phyloP scores from a whole-genome alignment of 768 basidiomycete genomes.

The Termitomyces sp. region DNA sequence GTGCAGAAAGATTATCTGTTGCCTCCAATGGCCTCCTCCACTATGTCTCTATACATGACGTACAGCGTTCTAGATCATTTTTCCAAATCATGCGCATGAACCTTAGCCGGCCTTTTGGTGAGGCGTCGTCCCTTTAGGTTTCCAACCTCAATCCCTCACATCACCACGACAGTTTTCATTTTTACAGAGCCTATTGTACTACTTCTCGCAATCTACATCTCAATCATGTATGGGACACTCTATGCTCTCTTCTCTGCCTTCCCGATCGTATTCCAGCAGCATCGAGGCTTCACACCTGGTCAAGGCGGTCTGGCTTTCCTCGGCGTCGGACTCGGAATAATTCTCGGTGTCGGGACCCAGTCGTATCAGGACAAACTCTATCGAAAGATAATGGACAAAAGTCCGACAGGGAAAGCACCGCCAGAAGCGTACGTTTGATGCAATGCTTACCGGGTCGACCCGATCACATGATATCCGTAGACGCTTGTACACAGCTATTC shows the following conservation, averaged over 20 bases:
- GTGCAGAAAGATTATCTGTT: slow-evolving; percentile 38
- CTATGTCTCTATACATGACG: slow-evolving; percentile 49
- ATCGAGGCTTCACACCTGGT: slow-evolving; percentile 46
- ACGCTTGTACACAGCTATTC: slow-evolving; percentile 53
- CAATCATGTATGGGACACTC: slow-evolving; percentile 56
- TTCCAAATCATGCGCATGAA: slow-evolving; percentile 39
- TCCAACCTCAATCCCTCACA: not conserved
- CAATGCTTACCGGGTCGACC: not conserved
- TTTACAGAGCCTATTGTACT: slow-evolving; percentile 62
- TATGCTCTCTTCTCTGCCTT: slow-evolving; percentile 63
- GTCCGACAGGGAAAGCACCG: slow-evolving; percentile 42
- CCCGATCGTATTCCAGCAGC: slow-evolving; percentile 53
- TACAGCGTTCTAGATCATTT: slow-evolving; percentile 35
- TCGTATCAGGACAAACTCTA: slow-evolving; percentile 53
- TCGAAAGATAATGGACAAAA: slow-evolving; percentile 40
- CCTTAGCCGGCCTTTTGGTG: slow-evolving; percentile 52
- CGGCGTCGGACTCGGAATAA: slow-evolving; percentile 55
- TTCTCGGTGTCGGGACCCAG: slow-evolving; percentile 43
- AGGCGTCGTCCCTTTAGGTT: slow-evolving; percentile 14
- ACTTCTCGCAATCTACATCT: slow-evolving; percentile 50
- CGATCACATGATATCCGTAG: slow-evolving; percentile 21
- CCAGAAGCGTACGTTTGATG: slow-evolving; percentile 49
- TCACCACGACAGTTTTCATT: slow-evolving; percentile 40
- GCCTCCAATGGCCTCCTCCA: slow-evolving; percentile 33
- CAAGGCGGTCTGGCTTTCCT: slow-evolving; percentile 58